Percentiles rank a stretch among this genome's conserved stretches.
Evolutionary conservation across 1,139 yeast species (phyloP).

Genomic region (Debaryomyces udenii): DNA sequence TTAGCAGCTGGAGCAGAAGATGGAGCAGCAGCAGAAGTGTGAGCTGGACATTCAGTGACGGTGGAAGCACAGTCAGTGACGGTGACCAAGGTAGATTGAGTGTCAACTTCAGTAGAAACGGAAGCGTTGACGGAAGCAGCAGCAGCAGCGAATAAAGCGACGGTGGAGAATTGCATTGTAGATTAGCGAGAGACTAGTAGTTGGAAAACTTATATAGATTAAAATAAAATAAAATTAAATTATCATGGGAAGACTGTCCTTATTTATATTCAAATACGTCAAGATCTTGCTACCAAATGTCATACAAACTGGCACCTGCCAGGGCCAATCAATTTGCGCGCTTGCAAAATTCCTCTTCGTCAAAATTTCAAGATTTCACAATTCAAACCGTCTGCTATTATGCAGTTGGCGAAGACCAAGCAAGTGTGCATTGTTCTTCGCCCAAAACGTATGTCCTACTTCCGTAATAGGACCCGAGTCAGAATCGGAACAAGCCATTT

Average conservation of each 20-base stretch:
- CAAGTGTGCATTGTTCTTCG: background rate
- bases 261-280: constrained; percentile 5
- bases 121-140: constrained; percentile 41
- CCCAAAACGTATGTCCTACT: constrained; percentile 2
- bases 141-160: constrained; percentile 48
- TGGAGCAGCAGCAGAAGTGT: constrained; percentile 21
- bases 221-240: background rate
- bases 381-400: background rate
- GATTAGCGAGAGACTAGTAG: constrained; percentile 33
- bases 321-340: background rate
- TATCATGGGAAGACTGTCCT: background rate
- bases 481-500: background rate
- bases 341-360: constrained; percentile 7
- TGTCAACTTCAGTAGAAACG: constrained; percentile 36
- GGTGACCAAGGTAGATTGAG: constrained; percentile 37
- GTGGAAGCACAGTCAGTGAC: constrained; percentile 46
- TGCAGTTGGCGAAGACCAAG: constrained; percentile 3
- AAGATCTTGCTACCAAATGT: no score
- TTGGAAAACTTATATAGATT: constrained; percentile 3
- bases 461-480: constrained; percentile 6
- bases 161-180: constrained; percentile 50
- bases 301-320: background rate
- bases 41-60: constrained; percentile 47
- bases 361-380: no score
- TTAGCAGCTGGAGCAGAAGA: constrained; percentile 18